Conservation (phyloP, 129 eudicot species). For the Rutidosis leptorrhynchoides region DNA sequence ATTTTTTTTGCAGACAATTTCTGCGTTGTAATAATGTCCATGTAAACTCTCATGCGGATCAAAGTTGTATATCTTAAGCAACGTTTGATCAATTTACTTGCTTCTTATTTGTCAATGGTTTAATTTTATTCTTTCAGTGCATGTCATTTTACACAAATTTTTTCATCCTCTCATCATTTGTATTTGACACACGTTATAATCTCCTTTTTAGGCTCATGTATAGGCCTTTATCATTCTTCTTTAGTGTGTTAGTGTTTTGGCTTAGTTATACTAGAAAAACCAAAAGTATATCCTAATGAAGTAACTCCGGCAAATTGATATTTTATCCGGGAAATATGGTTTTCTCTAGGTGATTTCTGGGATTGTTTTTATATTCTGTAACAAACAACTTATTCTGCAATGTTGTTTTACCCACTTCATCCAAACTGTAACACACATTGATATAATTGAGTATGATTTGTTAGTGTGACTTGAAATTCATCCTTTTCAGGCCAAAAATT, state of each 20-base stretch:
- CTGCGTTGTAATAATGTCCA: constrained; percentile 39
- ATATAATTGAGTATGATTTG: neutral
- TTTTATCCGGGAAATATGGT: neutral
- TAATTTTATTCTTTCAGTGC: too few species aligned
- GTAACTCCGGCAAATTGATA: neutral
- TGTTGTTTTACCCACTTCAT: neutral
- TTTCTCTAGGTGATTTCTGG: neutral
- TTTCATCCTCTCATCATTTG: neutral
- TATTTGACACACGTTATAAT: neutral
- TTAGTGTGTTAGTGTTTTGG: neutral
- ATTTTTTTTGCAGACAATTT: constrained; percentile 25
- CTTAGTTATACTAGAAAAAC: neutral
- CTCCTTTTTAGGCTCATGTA: neutral
- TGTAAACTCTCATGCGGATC: constrained; percentile 14
- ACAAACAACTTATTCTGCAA: neutral
- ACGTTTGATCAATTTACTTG: constrained; percentile 1
- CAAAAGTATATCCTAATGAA: neutral
- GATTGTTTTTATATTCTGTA: neutral
- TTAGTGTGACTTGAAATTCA: neutral
- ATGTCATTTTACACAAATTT: neutral
- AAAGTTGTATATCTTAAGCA: constrained; percentile 17
- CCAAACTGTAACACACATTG: neutral
- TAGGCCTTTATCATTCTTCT: neutral
- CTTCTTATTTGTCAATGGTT: neutral
- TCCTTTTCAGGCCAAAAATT: neutral